Evolutionary conservation across 2,329 filamentous ascomycete species (phyloP).

Genomic region (Tricladium varicosporioides): DNA sequence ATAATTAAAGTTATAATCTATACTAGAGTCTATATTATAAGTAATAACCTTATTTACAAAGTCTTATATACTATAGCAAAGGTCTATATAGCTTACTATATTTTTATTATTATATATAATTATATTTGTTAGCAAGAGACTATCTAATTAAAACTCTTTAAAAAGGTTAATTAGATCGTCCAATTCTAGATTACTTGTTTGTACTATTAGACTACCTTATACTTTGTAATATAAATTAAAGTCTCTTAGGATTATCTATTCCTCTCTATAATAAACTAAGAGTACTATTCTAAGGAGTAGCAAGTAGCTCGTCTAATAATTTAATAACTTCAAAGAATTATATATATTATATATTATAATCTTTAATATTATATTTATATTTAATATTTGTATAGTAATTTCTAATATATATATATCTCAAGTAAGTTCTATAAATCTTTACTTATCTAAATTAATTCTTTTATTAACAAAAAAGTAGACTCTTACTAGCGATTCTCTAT

Average conservation of each 20-base stretch:
- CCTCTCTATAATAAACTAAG: background rate
- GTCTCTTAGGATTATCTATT: background rate
- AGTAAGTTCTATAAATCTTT: background rate
- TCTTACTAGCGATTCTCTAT: conserved; percentile 8
- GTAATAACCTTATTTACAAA: conserved; percentile 16
- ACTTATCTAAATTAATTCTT: conserved; percentile 21
- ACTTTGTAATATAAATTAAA: background rate
- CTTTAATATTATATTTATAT: background rate
- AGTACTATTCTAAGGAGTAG: background rate
- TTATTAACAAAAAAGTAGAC: conserved; percentile 32
- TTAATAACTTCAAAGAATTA: background rate
- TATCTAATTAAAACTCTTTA: background rate
- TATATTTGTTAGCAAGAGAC: background rate
- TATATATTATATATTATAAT: background rate
- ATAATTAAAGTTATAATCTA: conserved; percentile 15
- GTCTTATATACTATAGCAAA: conserved; percentile 1
- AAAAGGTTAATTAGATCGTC: background rate
- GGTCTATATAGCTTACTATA: background rate
- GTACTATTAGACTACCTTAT: background rate
- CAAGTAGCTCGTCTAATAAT: background rate
- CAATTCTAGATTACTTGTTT: background rate
- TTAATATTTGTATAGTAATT: background rate
- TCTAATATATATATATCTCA: background rate
- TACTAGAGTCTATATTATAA: conserved; percentile 16
- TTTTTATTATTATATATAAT: background rate